Percentiles rank a stretch among this genome's conserved stretches.
These are phyloP conservation scores for Coniochaeta sp. DNA, from an alignment of 2,329 filamentous ascomycete genomes.

Conservation along the genomic window DNA sequence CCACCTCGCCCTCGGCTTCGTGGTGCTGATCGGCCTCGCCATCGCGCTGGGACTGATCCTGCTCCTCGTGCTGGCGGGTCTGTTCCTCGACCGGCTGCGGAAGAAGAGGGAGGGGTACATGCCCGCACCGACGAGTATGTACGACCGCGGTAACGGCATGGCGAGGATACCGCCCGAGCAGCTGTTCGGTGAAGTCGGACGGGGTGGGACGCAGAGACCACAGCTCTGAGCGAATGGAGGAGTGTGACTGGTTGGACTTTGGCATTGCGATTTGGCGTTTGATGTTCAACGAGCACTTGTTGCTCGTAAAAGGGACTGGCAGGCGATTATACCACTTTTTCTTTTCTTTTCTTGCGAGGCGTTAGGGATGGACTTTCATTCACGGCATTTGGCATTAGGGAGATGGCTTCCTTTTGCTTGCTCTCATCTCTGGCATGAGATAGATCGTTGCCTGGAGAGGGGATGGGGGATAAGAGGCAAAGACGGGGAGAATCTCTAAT, in stretches of 20 bases:
- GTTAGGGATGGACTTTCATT: background rate
- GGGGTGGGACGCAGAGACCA: constrained; percentile 40
- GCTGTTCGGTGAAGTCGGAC: constrained; percentile 46
- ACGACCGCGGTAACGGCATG: constrained; percentile 52
- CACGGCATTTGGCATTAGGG: too few relatives aligned
- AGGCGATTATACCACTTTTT: background rate
- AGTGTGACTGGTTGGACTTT: background rate
- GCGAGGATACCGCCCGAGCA: constrained; percentile 55
- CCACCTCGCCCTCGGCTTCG: constrained; percentile 64
- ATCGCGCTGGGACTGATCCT: constrained; percentile 73
- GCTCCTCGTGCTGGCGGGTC: constrained; percentile 67
- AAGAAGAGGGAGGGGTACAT: constrained; percentile 74
- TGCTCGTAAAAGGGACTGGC: background rate
- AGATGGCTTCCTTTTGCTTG: too few relatives aligned
- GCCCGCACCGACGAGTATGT: constrained; percentile 64
- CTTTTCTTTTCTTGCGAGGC: background rate
- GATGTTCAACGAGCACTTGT: background rate
- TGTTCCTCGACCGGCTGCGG: constrained; percentile 67
- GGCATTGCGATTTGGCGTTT: constrained; percentile 1
- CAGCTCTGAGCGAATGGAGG: constrained; percentile 36
- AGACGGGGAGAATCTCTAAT: too few relatives aligned
- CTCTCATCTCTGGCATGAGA: too few relatives aligned
- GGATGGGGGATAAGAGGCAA: too few relatives aligned
- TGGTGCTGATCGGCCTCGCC: constrained; percentile 74
- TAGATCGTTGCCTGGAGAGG: too few relatives aligned